phyloP scores from a whole-genome alignment of 805 yeast genomes.

The Pichia deserticola region DNA sequence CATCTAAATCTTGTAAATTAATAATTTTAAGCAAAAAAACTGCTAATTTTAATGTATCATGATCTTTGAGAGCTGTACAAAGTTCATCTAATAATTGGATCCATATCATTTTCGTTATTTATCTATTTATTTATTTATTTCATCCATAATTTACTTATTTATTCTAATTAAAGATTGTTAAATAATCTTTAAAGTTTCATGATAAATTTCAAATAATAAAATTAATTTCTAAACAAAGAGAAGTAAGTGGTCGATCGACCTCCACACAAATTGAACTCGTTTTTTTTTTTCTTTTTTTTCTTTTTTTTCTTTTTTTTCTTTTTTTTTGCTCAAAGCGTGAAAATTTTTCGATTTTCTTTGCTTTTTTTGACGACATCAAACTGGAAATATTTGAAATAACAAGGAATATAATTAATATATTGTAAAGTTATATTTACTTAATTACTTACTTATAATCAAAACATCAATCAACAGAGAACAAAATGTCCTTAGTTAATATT shows the following conservation, averaged over 20 bases:
- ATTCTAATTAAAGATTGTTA: no score
- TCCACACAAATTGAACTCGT: no score
- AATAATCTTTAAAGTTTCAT: no score
- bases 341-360: background rate
- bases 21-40: slow-evolving; percentile 1
- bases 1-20: background rate
- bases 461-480: background rate
- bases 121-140: background rate
- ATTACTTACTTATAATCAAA: no score
- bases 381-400: no score
- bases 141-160: no score
- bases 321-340: background rate
- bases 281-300: background rate
- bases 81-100: background rate
- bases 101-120: background rate
- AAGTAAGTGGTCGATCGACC: no score
- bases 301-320: no score
- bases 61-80: background rate
- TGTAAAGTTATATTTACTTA: no score
- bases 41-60: slow-evolving; percentile 3
- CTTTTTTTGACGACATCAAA: background rate
- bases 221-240: no score
- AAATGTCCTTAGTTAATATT: slow-evolving; percentile 83
- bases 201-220: no score
- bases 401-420: no score